Conservation (phyloP, 2,329 filamentous ascomycete species). For the Pyrenochaeta sp. region DNA sequence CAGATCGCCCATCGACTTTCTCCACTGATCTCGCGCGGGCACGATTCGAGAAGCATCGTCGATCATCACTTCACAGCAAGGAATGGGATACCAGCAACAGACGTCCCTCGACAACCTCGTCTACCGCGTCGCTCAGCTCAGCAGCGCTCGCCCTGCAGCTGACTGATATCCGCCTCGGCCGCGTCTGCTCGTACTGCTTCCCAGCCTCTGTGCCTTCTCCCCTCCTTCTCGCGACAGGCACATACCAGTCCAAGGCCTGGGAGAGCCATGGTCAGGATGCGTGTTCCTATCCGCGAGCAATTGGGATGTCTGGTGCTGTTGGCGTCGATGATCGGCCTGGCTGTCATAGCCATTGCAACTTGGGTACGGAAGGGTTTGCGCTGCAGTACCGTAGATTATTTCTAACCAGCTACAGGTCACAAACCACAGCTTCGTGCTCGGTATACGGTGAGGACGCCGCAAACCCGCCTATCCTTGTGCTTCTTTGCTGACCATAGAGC, state of each 20-base stretch:
- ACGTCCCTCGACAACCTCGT: constrained; percentile 17
- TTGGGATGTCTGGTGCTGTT: constrained; percentile 80
- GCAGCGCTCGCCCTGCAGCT: constrained; percentile 18
- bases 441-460: constrained; percentile 54
- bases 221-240: constrained; percentile 1
- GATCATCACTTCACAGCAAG: constrained; percentile 15
- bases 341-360: constrained; percentile 81
- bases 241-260: constrained; percentile 2
- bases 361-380: constrained; percentile 48
- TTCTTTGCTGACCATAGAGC: background rate
- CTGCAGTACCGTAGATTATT: background rate
- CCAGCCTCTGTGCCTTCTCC: constrained; percentile 13
- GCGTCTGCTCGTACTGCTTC: background rate
- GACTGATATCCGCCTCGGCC: constrained; percentile 19
- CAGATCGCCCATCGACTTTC: constrained; percentile 11
- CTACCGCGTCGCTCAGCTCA: constrained; percentile 16
- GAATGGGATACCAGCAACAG: constrained; percentile 37
- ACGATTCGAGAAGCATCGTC: background rate
- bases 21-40: constrained; percentile 8
- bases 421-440: constrained; percentile 68
- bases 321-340: constrained; percentile 76
- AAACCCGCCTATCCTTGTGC: too few relatives aligned
- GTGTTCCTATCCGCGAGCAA: constrained; percentile 88
- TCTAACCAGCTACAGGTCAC: constrained; percentile 57
- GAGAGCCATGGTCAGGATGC: constrained; percentile 65